These are phyloP conservation scores for Cyberlindnera petersonii DNA, from an alignment of 805 yeast genomes.

Conservation along the genomic window DNA sequence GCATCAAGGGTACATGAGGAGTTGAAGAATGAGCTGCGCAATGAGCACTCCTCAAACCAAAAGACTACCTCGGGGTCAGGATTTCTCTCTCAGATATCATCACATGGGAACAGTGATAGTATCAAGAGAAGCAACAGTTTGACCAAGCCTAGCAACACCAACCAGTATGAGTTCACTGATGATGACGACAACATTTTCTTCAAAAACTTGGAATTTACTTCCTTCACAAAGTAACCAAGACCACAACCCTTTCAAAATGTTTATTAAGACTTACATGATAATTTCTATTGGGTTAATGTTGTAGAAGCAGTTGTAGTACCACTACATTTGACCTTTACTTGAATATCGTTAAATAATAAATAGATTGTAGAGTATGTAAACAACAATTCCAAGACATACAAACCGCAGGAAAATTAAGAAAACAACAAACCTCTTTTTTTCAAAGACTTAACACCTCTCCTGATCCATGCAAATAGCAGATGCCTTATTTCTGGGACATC, in stretches of 20 bases:
- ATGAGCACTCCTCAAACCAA: constrained; percentile 6
- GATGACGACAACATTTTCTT: constrained; percentile 24
- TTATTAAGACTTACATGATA: no score
- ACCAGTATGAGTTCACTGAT: constrained; percentile 23
- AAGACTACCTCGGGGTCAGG: constrained; percentile 22
- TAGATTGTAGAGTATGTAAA: constrained; percentile 6
- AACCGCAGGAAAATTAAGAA: background rate
- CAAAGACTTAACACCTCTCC: background rate
- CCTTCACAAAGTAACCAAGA: constrained; percentile 27
- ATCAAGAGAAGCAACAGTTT: constrained; percentile 16
- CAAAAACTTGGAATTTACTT: constrained; percentile 27
- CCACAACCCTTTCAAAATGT: no score
- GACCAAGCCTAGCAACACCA: constrained; percentile 14
- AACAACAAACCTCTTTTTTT: background rate
- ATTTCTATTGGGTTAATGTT: no score
- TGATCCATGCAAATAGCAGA: constrained; percentile 1
- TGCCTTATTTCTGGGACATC: constrained; percentile 53
- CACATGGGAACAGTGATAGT: constrained; percentile 5
- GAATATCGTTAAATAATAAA: no score
- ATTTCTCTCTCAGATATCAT: constrained; percentile 22
- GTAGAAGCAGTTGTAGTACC: no score
- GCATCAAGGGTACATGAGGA: constrained; percentile 17
- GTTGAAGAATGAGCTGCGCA: constrained; percentile 10
- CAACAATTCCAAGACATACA: constrained; percentile 5
- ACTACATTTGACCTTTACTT: no score